phyloP scores from a whole-genome alignment of 345 rosid genomes.

The Aethionema arabicum region DNA sequence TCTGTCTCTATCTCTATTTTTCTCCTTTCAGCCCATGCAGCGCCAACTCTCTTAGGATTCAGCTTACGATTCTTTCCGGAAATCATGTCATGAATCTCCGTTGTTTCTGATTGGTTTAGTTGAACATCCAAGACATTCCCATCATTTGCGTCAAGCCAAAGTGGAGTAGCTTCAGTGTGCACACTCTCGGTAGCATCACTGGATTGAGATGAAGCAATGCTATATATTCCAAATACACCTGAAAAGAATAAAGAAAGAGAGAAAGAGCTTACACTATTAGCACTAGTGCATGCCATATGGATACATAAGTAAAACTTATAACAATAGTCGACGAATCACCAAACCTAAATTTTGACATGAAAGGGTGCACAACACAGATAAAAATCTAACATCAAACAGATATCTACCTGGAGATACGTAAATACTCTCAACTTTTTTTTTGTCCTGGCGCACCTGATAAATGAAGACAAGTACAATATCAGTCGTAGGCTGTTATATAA shows the following conservation, averaged over 20 bases:
- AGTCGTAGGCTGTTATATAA: not conserved
- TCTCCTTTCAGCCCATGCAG: constrained; percentile 95
- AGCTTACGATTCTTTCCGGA: constrained; percentile 54
- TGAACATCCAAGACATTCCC: constrained; percentile 38
- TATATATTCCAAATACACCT: constrained; percentile 45
- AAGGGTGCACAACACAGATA: not conserved
- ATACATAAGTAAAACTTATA: not conserved
- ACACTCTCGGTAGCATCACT: constrained; percentile 57
- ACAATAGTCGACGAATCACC: not conserved
- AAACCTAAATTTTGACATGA: not conserved
- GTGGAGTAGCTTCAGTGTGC: constrained; percentile 81
- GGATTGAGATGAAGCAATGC: constrained; percentile 38
- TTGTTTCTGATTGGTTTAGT: constrained; percentile 35
- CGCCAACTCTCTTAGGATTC: constrained; percentile 90
- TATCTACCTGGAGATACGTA: constrained; percentile 50
- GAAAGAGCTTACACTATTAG: constrained; percentile 14
- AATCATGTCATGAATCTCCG: constrained; percentile 36
- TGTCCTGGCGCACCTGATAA: constrained; percentile 41
- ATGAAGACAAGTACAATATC: constrained; percentile 26
- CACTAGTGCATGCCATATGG: constrained; percentile 11
- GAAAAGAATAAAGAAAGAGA: constrained; percentile 20
- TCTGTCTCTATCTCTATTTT: constrained; percentile 87
- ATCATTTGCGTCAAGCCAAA: constrained; percentile 67
- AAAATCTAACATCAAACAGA: constrained; percentile 18
- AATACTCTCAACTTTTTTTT: constrained; percentile 32